Base-by-base conservation (phyloP, 208 protist genomes). In the Acanthamoeba comandoni region DNA sequence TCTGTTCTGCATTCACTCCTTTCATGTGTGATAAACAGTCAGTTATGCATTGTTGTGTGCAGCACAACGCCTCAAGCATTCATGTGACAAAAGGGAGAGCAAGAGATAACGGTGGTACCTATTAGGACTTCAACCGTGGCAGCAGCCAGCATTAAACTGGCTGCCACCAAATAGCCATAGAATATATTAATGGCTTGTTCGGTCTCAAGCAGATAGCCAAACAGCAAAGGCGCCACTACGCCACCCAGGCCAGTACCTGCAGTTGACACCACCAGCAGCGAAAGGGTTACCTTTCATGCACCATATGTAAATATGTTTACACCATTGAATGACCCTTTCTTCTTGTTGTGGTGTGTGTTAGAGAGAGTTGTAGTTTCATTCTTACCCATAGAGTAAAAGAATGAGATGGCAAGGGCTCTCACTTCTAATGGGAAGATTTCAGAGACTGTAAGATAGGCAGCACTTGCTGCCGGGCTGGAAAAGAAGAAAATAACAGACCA, bases 401-500 rank as follows among this genome's bases (percentile, higher is more conserved):
- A 62, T 48, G 82, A 58, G 3, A 90, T 90, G 3, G 82, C 52
- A 43, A 90, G 69, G 57, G 82, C 82, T 19, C 82, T 48, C 3
- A 90, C 60, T 31, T 90, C 82, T 12, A 90, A 13, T 5, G 82
- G 82, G 39, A 90, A 90, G 29, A 90, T 64, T 65, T 90, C 82
- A 65, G 62, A 48, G 17, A 90, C 73, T 49, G 82, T 90, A 43
- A 90, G 82, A 53, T 90, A 90, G 26, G 82, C 82, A 5, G 82
- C 69, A 26, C 49, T 64, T 12, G 82, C 52, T 1, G 62, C 82
- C 9, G 82, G 62, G 12, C 62, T 75, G 17, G 82, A 90, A 65
- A 90, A 90, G 82, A 90, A 90, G 82, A 90, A 90, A 12, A 90
- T 90, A 53, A 90, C n/a, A 9, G 62, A 75, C 82, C 82, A 90